phyloP scores from a whole-genome alignment of 495 filamentous ascomycete genomes.

The Penicillium cataractarum region DNA sequence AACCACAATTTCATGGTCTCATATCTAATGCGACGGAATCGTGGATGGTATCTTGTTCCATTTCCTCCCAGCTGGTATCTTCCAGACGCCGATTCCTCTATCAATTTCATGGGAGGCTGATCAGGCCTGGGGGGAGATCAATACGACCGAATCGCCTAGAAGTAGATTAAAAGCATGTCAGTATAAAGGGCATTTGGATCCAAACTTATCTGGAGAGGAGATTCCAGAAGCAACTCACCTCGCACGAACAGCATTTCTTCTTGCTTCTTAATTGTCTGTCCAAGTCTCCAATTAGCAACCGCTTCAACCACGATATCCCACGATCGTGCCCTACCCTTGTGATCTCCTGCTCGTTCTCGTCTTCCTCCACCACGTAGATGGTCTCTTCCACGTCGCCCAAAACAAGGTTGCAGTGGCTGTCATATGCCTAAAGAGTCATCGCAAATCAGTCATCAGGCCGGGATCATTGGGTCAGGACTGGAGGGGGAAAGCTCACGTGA shows the following conservation, averaged over 20 bases:
- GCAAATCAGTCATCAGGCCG: constrained; percentile 18
- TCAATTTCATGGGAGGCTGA: constrained; percentile 23
- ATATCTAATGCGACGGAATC: constrained; percentile 33
- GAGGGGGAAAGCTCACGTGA: constrained; percentile 63
- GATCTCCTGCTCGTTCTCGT: constrained; percentile 82
- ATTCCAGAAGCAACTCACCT: constrained; percentile 58
- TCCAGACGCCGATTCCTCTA: constrained; percentile 29
- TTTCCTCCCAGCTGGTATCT: constrained; percentile 18
- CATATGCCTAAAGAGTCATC: constrained; percentile 75
- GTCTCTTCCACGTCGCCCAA: constrained; percentile 97
- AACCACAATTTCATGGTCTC: constrained; percentile 39
- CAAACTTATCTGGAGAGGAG: background rate
- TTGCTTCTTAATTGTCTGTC: constrained; percentile 88
- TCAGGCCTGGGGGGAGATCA: constrained; percentile 81
- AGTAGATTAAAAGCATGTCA: background rate
- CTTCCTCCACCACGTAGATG: constrained; percentile 82
- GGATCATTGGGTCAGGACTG: constrained; percentile 6
- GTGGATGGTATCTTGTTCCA: constrained; percentile 29
- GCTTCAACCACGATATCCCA: background rate
- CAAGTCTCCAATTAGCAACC: constrained; percentile 7
- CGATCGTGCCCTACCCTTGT: constrained; percentile 57
- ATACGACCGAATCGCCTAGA: constrained; percentile 90
- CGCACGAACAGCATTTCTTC: constrained; percentile 99
- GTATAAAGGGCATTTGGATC: background rate
- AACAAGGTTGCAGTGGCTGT: constrained; percentile 98